A percentile compares a stretch with the other conserved stretches of the same genome.
Conservation (phyloP, 208 protist species). For the Hexamita inflata region DNA sequence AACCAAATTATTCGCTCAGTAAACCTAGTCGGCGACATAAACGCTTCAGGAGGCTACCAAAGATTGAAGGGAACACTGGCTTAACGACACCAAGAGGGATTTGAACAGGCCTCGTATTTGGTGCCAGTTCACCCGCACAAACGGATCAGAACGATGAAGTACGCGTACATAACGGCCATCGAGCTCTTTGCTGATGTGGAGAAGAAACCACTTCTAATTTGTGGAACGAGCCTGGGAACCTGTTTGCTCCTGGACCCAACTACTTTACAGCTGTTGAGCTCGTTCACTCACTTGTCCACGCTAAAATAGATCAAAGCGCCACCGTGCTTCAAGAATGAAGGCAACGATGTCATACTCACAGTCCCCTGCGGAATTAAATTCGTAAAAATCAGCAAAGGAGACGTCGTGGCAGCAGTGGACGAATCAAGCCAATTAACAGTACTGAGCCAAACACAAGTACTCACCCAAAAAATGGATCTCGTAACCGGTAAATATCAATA, state of each 20-base stretch:
- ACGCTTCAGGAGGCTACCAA: not conserved
- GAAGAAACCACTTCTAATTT: not conserved
- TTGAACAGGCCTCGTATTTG: slow-evolving; percentile 12
- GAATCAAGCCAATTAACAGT: not conserved
- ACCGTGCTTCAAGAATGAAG: not conserved
- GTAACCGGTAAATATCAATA: too few species aligned
- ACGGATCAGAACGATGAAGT: not conserved
- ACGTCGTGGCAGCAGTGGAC: slow-evolving; percentile 8
- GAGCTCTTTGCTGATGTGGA: not conserved
- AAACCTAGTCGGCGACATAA: not conserved
- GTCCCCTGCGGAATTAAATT: not conserved
- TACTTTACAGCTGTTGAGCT: not conserved
- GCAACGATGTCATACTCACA: too few species aligned
- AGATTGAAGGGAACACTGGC: not conserved
- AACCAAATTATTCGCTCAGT: slow-evolving; percentile 18
- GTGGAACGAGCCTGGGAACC: not conserved
- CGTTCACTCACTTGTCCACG: not conserved
- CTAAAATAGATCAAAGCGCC: not conserved
- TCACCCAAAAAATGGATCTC: not conserved
- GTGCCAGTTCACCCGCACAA: not conserved
- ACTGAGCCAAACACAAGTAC: not conserved
- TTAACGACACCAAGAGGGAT: slow-evolving; percentile 11
- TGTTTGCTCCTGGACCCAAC: slow-evolving; percentile 14
- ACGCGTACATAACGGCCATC: slow-evolving; percentile 3
- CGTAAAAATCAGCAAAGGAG: slow-evolving; percentile 13